Percentiles rank a stretch among this genome's conserved stretches.
These are phyloP conservation scores for Taphrina communis DNA, from an alignment of 1,139 yeast genomes.

Conservation along the genomic window DNA sequence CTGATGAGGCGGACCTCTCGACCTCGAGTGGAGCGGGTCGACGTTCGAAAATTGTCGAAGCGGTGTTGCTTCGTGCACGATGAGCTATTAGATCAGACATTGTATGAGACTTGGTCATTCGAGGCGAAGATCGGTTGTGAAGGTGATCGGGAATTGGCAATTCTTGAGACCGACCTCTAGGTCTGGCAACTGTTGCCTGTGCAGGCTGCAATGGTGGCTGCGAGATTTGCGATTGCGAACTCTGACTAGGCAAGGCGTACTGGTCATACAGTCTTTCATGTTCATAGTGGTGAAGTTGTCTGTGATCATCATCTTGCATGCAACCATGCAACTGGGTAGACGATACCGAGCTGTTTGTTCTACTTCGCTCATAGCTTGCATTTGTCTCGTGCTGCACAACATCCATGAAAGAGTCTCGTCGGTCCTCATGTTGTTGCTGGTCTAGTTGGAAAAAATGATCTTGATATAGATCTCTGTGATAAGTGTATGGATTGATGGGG, in stretches of 20 bases:
- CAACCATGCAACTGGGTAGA: background rate
- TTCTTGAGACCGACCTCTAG: conserved; percentile 2
- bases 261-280: background rate
- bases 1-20: background rate
- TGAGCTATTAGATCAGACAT: background rate
- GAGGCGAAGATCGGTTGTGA: background rate
- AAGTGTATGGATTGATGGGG: conserved; percentile 1
- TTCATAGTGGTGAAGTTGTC: background rate
- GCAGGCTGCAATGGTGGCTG: background rate
- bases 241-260: background rate
- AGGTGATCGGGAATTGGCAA: background rate
- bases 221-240: background rate
- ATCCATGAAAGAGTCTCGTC: background rate
- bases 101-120: background rate
- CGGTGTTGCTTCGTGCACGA: conserved; percentile 7
- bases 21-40: background rate
- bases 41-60: conserved; percentile 1
- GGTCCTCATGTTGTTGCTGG: background rate
- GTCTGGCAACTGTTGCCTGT: background rate
- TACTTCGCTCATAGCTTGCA: background rate
- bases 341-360: background rate
- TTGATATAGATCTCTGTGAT: conserved; percentile 3
- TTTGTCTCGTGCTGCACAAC: background rate
- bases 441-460: background rate
- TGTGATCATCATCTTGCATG: too few relatives aligned